Conservation (phyloP, 2,329 filamentous ascomycete species). For the Cryphonectria carpinicola region DNA sequence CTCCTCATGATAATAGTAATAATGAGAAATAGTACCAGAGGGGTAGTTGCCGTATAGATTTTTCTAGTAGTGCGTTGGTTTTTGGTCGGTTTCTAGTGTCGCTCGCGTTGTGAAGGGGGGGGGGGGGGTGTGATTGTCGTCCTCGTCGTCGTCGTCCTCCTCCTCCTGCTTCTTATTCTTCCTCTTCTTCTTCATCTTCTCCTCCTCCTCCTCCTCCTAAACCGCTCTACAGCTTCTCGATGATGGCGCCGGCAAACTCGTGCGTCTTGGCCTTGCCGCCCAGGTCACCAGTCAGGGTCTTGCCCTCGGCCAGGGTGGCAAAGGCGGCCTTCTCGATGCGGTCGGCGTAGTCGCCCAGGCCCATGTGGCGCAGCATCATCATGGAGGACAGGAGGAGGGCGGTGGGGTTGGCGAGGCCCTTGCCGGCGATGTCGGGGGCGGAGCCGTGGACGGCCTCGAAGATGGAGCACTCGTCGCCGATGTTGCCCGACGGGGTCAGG, state of each 20-base stretch:
- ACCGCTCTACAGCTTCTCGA: constrained; percentile 62
- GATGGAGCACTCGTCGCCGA: constrained; percentile 98
- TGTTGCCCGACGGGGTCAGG: constrained; percentile 97
- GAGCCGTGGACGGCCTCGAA: constrained; percentile 99
- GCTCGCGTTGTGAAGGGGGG: neutral
- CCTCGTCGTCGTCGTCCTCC: neutral
- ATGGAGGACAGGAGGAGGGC: constrained; percentile 93
- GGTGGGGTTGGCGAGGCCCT: constrained; percentile 95
- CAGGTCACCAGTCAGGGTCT: constrained; percentile 92
- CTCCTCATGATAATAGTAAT: too few species aligned
- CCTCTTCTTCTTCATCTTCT: too few species aligned
- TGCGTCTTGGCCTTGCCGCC: constrained; percentile 95
- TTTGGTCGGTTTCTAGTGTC: neutral
- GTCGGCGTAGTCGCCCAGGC: constrained; percentile 78
- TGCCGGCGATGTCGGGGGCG: constrained; percentile 93
- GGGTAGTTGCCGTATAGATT: too few species aligned
- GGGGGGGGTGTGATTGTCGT: too few species aligned
- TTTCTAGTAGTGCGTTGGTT: too few species aligned
- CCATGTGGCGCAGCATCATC: constrained; percentile 99
- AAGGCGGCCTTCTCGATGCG: constrained; percentile 96
- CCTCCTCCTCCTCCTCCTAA: too few species aligned
- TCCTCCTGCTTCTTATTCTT: neutral
- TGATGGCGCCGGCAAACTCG: constrained; percentile 93
- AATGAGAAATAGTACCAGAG: too few species aligned
- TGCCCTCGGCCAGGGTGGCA: constrained; percentile 92